These are phyloP conservation scores for Sequoia sempervirens DNA, from an alignment of 75 land plant species.

Conservation along the genomic window DNA sequence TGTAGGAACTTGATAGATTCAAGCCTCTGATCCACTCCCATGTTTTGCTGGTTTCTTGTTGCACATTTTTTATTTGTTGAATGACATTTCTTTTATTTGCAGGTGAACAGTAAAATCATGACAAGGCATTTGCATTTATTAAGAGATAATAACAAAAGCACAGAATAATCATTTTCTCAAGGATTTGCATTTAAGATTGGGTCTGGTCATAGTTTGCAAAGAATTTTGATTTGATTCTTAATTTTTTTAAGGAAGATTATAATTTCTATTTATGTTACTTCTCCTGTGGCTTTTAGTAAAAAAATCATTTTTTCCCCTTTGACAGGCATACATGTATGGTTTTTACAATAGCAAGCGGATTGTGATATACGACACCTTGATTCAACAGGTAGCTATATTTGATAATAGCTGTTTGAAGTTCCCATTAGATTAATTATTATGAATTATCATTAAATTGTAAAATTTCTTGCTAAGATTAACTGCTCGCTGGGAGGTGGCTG, in stretches of 20 bases:
- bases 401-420: neutral
- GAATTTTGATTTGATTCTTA: neutral
- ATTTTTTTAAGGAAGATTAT: neutral
- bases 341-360: conserved; percentile 98
- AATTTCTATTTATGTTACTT: neutral
- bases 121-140: neutral
- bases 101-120: neutral
- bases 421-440: neutral
- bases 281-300: neutral
- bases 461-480: neutral
- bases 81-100: neutral
- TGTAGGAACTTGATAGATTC: neutral
- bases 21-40: neutral
- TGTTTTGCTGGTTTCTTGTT: neutral
- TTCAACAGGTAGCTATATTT: conserved; percentile 66
- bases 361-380: conserved; percentile 93
- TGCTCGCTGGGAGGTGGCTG: neutral
- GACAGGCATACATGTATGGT: conserved; percentile 99
- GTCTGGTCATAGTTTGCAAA: neutral
- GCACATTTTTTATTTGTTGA: neutral
- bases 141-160: neutral
- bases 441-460: neutral
- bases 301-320: neutral
- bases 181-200: neutral
- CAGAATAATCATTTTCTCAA: neutral